A percentile compares a stretch with the other conserved stretches of the same genome.
These are phyloP conservation scores for Starmera pachycereana DNA, from an alignment of 805 yeast genomes.

Conservation along the genomic window DNA sequence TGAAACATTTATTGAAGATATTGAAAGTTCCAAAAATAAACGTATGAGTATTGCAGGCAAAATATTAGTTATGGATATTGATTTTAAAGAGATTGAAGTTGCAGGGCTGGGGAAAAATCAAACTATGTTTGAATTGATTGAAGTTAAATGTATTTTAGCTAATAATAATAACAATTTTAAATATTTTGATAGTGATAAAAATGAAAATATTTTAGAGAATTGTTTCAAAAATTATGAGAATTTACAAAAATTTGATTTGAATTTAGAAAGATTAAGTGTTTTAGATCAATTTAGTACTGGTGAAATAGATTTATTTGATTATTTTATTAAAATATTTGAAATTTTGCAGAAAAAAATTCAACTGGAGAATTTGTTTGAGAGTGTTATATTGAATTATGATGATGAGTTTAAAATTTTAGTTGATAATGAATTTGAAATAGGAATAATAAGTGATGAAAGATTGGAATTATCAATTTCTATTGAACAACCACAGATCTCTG, in stretches of 20 bases:
- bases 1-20: conserved; percentile 15
- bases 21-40: conserved; percentile 5
- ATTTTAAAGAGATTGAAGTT: conserved; percentile 8
- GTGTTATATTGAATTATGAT: conserved; percentile 8
- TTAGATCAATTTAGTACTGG: conserved; percentile 16
- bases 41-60: conserved; percentile 19
- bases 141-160: conserved; percentile 15
- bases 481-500: conserved; percentile 1
- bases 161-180: conserved; percentile 16
- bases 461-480: background rate
- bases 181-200: conserved; percentile 6
- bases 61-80: conserved; percentile 18
- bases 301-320: conserved; percentile 12
- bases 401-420: conserved; percentile 11
- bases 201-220: conserved; percentile 10
- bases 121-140: conserved; percentile 8
- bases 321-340: conserved; percentile 5
- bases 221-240: conserved; percentile 7
- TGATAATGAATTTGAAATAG: conserved; percentile 4
- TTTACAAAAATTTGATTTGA: conserved; percentile 10
- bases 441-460: conserved; percentile 11
- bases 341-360: background rate
- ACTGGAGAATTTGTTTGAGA: background rate
- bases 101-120: conserved; percentile 4
- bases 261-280: conserved; percentile 10